These are phyloP conservation scores for Middelhovenomyces tepae DNA, from an alignment of 805 yeast species.

Conservation along the genomic window DNA sequence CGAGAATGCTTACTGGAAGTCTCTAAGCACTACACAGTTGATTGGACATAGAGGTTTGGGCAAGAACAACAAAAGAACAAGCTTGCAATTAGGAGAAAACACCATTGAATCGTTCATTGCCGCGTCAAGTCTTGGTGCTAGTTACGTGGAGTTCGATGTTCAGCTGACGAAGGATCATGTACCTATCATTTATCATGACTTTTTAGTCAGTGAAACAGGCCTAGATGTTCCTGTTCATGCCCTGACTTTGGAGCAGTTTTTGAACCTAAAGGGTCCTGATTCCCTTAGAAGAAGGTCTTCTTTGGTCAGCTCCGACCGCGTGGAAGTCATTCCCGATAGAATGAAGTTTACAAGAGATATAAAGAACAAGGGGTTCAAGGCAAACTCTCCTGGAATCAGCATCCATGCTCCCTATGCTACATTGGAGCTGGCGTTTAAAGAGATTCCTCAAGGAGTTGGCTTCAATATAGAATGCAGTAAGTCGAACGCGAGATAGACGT, in stretches of 20 bases:
- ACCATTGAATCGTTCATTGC: constrained; percentile 88
- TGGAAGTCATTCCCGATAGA: constrained; percentile 38
- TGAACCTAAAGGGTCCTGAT: constrained; percentile 18
- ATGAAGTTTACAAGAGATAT: constrained; percentile 78
- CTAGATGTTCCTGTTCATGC: constrained; percentile 91
- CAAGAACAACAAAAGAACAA: constrained; percentile 61
- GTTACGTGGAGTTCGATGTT: constrained; percentile 90
- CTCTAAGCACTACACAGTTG: constrained; percentile 72
- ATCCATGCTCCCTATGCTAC: constrained; percentile 87
- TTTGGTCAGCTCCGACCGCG: constrained; percentile 25
- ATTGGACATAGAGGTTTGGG: constrained; percentile 93
- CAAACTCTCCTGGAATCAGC: constrained; percentile 74
- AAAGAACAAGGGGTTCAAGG: constrained; percentile 75
- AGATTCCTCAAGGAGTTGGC: constrained; percentile 71
- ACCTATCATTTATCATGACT: constrained; percentile 89
- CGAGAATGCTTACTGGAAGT: constrained; percentile 69
- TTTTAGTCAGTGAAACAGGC: constrained; percentile 85
- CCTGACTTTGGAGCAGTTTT: constrained; percentile 74
- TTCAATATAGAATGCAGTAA: constrained; percentile 86
- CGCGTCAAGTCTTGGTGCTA: constrained; percentile 89
- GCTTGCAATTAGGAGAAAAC: constrained; percentile 85
- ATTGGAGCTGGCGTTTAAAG: constrained; percentile 65
- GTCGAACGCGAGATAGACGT: no score
- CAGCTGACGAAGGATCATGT: constrained; percentile 83
- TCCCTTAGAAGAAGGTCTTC: constrained; percentile 18